Conservation (phyloP, 2,329 filamentous ascomycete species). For the Clarireedia hainanense region DNA sequence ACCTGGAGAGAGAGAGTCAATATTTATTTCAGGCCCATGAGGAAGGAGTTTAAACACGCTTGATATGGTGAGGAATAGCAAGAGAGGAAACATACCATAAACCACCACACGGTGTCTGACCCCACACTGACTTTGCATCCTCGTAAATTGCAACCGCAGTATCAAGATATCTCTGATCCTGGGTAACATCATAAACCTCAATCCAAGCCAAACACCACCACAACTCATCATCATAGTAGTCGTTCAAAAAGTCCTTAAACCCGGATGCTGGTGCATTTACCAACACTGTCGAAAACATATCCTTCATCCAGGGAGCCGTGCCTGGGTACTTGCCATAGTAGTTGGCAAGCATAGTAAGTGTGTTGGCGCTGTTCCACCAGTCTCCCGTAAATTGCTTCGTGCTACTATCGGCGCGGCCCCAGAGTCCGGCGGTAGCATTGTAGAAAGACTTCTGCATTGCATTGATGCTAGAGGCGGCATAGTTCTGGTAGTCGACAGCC, state of each 20-base stretch:
- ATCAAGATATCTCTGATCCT: slow-evolving; percentile 43
- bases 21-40: background rate
- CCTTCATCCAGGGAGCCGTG: background rate
- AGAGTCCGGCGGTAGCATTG: slow-evolving; percentile 50
- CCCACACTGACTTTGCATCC: slow-evolving; percentile 45
- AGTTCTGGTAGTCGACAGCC: slow-evolving; percentile 1
- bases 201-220: slow-evolving; percentile 58
- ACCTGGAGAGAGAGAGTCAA: slow-evolving; percentile 25
- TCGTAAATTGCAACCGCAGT: slow-evolving; percentile 46
- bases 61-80: background rate
- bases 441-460: slow-evolving; percentile 32
- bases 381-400: slow-evolving; percentile 55
- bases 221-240: slow-evolving; percentile 53
- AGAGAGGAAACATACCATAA: slow-evolving; percentile 33
- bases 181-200: slow-evolving; percentile 46
- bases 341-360: slow-evolving; percentile 55
- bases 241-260: slow-evolving; percentile 34
- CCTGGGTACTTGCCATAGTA: slow-evolving; percentile 28
- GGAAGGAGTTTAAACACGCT: background rate
- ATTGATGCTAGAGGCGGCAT: slow-evolving; percentile 4
- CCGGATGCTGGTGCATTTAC: slow-evolving; percentile 13
- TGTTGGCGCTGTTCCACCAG: slow-evolving; percentile 70
- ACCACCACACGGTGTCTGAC: slow-evolving; percentile 43
- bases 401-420: slow-evolving; percentile 35
- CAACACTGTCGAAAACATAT: slow-evolving; percentile 17